These are phyloP conservation scores for Leptosphaerulina australis DNA, from an alignment of 2,329 filamentous ascomycete species.

Conservation along the genomic window DNA sequence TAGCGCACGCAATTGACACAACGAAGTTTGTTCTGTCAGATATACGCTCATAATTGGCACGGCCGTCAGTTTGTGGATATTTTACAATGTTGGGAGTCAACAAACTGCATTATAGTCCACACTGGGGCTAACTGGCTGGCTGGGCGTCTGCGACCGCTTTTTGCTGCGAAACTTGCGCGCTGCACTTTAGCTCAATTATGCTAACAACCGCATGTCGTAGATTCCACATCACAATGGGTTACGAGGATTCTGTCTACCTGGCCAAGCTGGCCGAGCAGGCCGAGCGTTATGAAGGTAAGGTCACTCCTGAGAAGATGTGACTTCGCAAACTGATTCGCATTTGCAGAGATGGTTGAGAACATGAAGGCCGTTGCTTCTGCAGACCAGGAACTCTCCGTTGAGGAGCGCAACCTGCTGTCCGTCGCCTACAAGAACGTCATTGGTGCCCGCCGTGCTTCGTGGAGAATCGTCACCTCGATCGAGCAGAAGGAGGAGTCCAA, in stretches of 20 bases:
- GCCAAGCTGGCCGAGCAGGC: conserved; percentile 99
- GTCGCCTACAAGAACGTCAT: conserved; percentile 99
- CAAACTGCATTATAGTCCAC: conserved; percentile 20
- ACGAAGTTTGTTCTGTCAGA: neutral
- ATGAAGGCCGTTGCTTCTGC: conserved; percentile 98
- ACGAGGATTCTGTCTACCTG: conserved; percentile 99
- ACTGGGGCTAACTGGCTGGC: conserved; percentile 25
- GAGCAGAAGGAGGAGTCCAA: conserved; percentile 99
- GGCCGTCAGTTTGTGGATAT: neutral
- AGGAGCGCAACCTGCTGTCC: conserved; percentile 96
- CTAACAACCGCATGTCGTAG: conserved; percentile 35
- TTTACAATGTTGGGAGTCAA: neutral
- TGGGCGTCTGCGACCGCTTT: conserved; percentile 20
- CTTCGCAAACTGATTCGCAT: conserved; percentile 24
- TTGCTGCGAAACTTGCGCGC: conserved; percentile 23
- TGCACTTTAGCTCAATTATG: conserved; percentile 18
- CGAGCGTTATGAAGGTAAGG: conserved; percentile 96
- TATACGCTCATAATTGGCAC: neutral
- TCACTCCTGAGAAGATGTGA: conserved; percentile 9
- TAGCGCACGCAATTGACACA: conserved; percentile 27
- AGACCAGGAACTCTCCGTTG: conserved; percentile 69
- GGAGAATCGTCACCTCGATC: conserved; percentile 98
- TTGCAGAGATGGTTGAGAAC: conserved; percentile 97
- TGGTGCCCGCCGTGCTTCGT: conserved; percentile 92
- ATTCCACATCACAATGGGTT: conserved; percentile 77